These are phyloP conservation scores for Wickerhamomyces bisporus DNA, from an alignment of 805 yeast species.

Conservation along the genomic window DNA sequence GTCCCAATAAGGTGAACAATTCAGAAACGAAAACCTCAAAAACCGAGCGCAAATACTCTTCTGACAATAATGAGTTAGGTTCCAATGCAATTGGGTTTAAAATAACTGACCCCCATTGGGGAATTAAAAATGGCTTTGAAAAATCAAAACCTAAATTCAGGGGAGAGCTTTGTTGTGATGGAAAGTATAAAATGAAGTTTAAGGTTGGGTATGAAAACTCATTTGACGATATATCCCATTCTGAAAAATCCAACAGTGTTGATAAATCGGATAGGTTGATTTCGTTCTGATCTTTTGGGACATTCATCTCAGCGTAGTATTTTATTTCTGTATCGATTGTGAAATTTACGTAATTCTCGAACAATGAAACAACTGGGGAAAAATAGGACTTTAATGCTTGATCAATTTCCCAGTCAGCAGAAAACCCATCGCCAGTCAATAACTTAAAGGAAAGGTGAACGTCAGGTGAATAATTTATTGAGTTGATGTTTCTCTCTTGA, in stretches of 20 bases:
- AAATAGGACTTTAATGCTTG: slow-evolving; percentile 44
- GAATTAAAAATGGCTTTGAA: slow-evolving; percentile 49
- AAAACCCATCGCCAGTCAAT: slow-evolving; percentile 62
- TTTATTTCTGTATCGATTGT: slow-evolving; percentile 76
- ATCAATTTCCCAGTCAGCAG: slow-evolving; percentile 72
- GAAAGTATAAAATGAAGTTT: slow-evolving; percentile 67
- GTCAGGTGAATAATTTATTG: slow-evolving; percentile 43
- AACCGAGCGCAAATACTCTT: slow-evolving; percentile 46
- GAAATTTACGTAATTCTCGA: slow-evolving; percentile 59
- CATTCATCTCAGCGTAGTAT: slow-evolving; percentile 42
- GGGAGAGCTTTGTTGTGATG: slow-evolving; percentile 44
- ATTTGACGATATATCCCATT: slow-evolving; percentile 63
- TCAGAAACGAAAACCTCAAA: slow-evolving; percentile 73
- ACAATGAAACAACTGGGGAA: slow-evolving; percentile 46
- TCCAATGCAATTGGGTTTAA: slow-evolving; percentile 32
- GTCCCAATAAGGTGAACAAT: slow-evolving; percentile 66
- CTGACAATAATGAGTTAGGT: slow-evolving; percentile 27
- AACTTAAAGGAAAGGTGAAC: slow-evolving; percentile 76
- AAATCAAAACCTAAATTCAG: slow-evolving; percentile 40
- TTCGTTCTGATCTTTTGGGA: slow-evolving; percentile 21
- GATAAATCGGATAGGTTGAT: slow-evolving; percentile 54
- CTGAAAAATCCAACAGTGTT: slow-evolving; percentile 78
- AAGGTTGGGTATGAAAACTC: slow-evolving; percentile 59
- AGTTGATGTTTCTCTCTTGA: slow-evolving; percentile 20
- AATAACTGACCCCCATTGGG: slow-evolving; percentile 78